These are phyloP conservation scores for Pestalotiopsis sp. DNA, from an alignment of 2,329 filamentous ascomycete species.

Conservation along the genomic window DNA sequence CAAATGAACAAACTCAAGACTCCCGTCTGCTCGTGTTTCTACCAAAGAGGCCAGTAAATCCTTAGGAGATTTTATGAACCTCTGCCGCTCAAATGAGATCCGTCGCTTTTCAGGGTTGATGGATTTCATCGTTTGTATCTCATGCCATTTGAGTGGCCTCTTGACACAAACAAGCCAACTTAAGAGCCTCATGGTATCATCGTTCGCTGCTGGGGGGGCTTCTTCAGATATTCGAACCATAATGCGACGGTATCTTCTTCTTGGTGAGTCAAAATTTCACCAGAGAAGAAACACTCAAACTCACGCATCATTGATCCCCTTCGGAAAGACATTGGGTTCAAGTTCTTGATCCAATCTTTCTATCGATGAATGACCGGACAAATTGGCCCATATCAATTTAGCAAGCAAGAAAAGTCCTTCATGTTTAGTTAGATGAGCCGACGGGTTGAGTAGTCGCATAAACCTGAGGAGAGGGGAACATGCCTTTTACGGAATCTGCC, in stretches of 20 bases:
- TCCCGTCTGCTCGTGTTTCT: conserved; percentile 27
- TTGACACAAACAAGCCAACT: conserved; percentile 42
- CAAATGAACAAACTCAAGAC: conserved; percentile 38
- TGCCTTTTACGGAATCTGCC: not conserved
- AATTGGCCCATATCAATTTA: conserved; percentile 17
- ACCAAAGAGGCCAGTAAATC: conserved; percentile 41
- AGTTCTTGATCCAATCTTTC: conserved; percentile 22
- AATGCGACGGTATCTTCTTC: not conserved
- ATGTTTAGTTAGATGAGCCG: not conserved
- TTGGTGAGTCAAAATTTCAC: not conserved
- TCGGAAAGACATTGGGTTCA: conserved; percentile 18
- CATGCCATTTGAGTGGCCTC: conserved; percentile 40
- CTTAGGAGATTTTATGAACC: conserved; percentile 27
- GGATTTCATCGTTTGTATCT: conserved; percentile 41
- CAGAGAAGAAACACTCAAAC: not conserved
- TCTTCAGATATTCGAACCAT: not conserved
- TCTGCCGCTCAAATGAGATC: conserved; percentile 30
- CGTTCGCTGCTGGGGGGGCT: conserved; percentile 1
- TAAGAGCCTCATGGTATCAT: conserved; percentile 29
- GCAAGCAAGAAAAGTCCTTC: conserved; percentile 20
- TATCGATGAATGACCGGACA: conserved; percentile 13
- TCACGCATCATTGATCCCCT: conserved; percentile 22
- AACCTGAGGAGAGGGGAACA: not conserved
- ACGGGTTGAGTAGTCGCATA: not conserved
- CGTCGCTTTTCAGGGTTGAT: conserved; percentile 30